These are phyloP conservation scores for Xanthoconium stramineum DNA, from an alignment of 768 basidiomycete species.

Conservation along the genomic window DNA sequence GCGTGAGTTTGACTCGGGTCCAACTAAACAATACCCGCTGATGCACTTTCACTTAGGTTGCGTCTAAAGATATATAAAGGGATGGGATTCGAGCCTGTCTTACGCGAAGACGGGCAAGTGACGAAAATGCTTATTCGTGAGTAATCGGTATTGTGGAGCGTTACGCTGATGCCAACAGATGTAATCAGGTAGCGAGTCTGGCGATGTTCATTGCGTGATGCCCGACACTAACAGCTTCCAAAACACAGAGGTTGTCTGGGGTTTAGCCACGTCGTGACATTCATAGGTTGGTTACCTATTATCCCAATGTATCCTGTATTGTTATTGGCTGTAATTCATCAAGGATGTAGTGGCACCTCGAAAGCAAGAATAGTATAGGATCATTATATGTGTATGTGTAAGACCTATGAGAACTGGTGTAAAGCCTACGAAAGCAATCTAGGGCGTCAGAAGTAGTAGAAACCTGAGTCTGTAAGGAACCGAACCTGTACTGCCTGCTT, in stretches of 20 bases:
- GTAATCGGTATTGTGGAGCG: conserved; percentile 26
- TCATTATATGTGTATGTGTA: not conserved
- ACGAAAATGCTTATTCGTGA: conserved; percentile 67
- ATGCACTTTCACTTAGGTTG: conserved; percentile 40
- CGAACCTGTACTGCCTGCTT: conserved; percentile 32
- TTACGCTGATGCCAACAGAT: not conserved
- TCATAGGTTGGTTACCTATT: not conserved
- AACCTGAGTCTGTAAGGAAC: not conserved
- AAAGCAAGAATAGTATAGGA: not conserved
- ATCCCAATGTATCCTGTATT: not conserved
- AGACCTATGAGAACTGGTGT: conserved; percentile 7
- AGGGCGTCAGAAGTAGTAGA: not conserved
- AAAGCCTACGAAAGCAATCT: conserved; percentile 6
- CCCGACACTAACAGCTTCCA: conserved; percentile 29
- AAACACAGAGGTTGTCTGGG: conserved; percentile 34
- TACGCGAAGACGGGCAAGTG: conserved; percentile 48
- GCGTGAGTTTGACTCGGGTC: conserved; percentile 42
- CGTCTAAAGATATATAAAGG: conserved; percentile 67
- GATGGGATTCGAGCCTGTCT: conserved; percentile 67
- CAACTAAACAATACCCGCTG: not conserved
- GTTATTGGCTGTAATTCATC: not conserved
- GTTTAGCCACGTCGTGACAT: conserved; percentile 32
- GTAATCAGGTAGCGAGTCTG: conserved; percentile 42
- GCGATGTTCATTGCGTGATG: conserved; percentile 37
- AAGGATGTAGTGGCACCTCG: conserved; percentile 8